Base-by-base conservation (phyloP, 805 yeast genomes). In the Ogataea nitratoaversa region DNA sequence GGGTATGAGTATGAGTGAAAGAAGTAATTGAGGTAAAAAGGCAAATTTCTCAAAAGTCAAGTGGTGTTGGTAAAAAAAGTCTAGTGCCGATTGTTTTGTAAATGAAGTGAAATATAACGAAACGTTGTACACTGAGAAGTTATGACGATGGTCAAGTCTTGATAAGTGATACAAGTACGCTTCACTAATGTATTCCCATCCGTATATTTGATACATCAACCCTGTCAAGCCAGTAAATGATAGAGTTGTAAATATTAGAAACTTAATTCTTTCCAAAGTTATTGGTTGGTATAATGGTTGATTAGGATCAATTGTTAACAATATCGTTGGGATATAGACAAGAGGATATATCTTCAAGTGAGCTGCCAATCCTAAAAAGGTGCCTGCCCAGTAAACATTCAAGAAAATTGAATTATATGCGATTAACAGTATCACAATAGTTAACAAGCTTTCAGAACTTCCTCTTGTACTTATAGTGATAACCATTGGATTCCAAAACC, bases 401-500 rank as follows among this genome's bases (percentile, higher is more conserved):
- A 50, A 46, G n/a, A 62, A 41, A 19, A 70, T 42, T n/a, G 81
- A 54, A 30, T 57, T 65, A 51, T 76, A 79, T 0, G 85, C 53
- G 31, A 80, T 64, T 7, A 72, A 56, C 71, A 88, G 74, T 3
- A 89, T 74, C 49, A 91, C 66, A 24, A 86, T 89, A 2, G 95
- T 87, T 34, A 93, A 62, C 1, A 93, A 71, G 46, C 96, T 89
- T 56, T 93, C 99, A 0, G 96, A 84, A 20, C 93, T 85, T 1
- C 99, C 99, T 34, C 99, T 70, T 0, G 97, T 88, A 48, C 91
- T 81, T 36, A 93, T 93, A 1, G 95, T 88, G 24, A 83, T 78
- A 0, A 90, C 98, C 93, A 93, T 85, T 13, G 99, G 98, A 58
- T 93, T 93, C 50, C 88, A 68, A 16, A 93, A 68, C 98, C 98